Evolutionary conservation across 495 filamentous ascomycete species (phyloP), one percentile per base, ranked within the genome.

Genomic region (Alectoria sarmentosa): DNA sequence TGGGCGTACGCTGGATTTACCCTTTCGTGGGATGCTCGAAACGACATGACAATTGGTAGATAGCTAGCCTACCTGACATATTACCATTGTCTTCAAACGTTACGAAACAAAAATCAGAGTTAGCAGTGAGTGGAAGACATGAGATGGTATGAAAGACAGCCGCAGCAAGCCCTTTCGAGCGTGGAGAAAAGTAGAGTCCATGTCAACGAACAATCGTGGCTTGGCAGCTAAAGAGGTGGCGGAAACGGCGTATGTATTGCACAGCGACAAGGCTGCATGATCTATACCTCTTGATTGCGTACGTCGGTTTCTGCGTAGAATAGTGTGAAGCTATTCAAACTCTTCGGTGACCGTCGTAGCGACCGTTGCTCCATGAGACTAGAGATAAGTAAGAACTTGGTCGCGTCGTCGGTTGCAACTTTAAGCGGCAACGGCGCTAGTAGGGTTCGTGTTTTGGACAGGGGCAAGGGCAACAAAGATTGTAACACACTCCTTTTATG

Each of bases 351-450:
- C 30, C 5, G 11, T 21, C 14, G 3, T n/a, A n/a, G 9, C 1
- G n/a, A 48, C 4, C 9, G 1, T 23, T n/a, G n/a, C n/a, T n/a
- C n/a, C n/a, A n/a, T n/a, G n/a, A n/a, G n/a, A n/a, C n/a, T n/a
- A n/a, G n/a, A n/a, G n/a, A n/a, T n/a, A n/a, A n/a, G n/a, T n/a
- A n/a, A n/a, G n/a, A n/a, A n/a, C n/a, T n/a, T n/a, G n/a, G n/a
- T 55, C 30, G 28, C 52, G 30, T 55, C 10, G 52, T 34, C 52
- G 52, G 30, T 34, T 55, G 52, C 52, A 55, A 55, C 2, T 34
- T 55, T 55, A 55, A 55, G 52, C 52, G 52, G 52, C 52, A 55
- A 55, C 28, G 15, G 52, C 52, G 52, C 52, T 55, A 55, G 52
- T 55, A 55, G 30, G 52, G 52, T 55, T 32, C 52, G 52, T 55